These are phyloP conservation scores for Fusarium tjaetaba DNA, from an alignment of 2,329 filamentous ascomycete species.

Conservation along the genomic window DNA sequence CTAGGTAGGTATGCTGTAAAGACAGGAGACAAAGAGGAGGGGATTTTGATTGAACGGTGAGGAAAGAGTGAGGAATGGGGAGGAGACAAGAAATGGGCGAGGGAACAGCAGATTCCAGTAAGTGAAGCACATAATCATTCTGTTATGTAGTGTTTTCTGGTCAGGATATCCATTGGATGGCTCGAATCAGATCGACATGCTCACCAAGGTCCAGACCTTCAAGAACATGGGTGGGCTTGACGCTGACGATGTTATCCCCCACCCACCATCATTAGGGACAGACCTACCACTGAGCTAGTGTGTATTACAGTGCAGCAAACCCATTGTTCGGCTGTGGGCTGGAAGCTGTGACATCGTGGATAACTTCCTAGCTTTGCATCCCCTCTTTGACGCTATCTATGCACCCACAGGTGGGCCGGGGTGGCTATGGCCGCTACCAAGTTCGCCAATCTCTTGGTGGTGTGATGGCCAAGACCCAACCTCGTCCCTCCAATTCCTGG, in stretches of 20 bases:
- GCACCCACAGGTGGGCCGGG: conserved; percentile 10
- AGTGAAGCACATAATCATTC: conserved; percentile 12
- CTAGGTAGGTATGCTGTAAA: not conserved
- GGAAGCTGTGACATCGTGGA: conserved; percentile 19
- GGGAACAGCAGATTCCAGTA: conserved; percentile 2
- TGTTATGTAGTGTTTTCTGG: conserved; percentile 26
- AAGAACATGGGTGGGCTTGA: conserved; percentile 26
- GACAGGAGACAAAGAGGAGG: not conserved
- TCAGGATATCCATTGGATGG: conserved; percentile 25
- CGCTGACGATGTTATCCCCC: conserved; percentile 23
- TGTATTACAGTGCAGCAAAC: conserved; percentile 10
- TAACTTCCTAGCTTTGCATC: conserved; percentile 2
- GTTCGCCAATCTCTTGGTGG: conserved; percentile 40
- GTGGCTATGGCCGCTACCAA: conserved; percentile 23
- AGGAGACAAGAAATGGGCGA: conserved; percentile 1
- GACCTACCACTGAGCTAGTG: conserved; percentile 18
- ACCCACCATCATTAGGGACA: conserved; percentile 30
- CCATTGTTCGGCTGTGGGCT: conserved; percentile 12
- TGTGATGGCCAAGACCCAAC: conserved; percentile 19
- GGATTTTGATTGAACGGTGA: not conserved
- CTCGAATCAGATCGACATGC: conserved; percentile 35
- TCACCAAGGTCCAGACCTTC: conserved; percentile 40
- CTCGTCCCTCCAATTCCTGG: not conserved
- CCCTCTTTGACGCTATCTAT: conserved; percentile 16
- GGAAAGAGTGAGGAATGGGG: not conserved